Evolutionary conservation across 257 asterid genomes (phyloP).

Genomic region (Lycium ferocissimum): DNA sequence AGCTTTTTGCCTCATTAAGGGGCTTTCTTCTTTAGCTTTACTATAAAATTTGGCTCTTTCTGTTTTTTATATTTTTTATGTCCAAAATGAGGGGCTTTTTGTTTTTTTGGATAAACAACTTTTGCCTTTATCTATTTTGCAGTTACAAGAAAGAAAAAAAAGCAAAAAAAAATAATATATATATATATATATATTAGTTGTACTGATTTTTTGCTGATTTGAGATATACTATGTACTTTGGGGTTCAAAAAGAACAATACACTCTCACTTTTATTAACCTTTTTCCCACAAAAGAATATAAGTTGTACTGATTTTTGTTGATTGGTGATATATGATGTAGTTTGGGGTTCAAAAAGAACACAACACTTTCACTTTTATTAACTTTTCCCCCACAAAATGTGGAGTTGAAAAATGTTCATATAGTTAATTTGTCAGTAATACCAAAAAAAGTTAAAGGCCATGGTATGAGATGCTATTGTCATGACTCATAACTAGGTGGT

Average conservation of each 20-base stretch:
- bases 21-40: background rate
- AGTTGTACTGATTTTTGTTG: background rate
- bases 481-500: background rate
- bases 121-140: constrained; percentile 4
- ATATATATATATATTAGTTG: too few relatives aligned
- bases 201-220: background rate
- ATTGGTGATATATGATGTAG: too few relatives aligned
- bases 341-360: background rate
- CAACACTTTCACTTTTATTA: background rate
- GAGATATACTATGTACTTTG: background rate
- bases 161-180: too few relatives aligned
- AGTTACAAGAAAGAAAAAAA: background rate
- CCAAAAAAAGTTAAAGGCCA: background rate
- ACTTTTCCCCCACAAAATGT: background rate
- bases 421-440: background rate
- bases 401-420: background rate
- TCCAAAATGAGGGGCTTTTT: background rate
- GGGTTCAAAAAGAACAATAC: background rate
- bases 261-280: background rate
- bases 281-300: background rate
- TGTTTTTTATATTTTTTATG: background rate
- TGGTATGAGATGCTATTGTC: background rate
- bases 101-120: background rate
- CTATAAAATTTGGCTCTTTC: background rate
- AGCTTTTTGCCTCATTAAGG: background rate